A percentile compares a stretch with the other conserved stretches of the same genome.
phyloP scores from a whole-genome alignment of 2,329 filamentous ascomycete genomes.

The Fusarium albosuccineum region DNA sequence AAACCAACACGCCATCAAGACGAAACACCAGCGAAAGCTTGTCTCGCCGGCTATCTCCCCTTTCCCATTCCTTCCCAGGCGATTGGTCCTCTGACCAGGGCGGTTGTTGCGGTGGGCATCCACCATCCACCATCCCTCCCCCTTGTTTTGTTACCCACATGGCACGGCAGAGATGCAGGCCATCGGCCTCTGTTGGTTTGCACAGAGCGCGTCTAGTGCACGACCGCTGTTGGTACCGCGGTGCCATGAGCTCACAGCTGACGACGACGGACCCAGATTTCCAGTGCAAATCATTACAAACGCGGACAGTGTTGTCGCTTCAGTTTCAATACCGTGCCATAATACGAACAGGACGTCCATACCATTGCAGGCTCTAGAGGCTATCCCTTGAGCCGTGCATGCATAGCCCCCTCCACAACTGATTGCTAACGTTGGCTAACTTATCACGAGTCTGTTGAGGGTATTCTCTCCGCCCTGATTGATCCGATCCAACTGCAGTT shows the following conservation, averaged over 20 bases:
- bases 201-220: neutral
- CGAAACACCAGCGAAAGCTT: slow-evolving; percentile 29
- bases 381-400: neutral
- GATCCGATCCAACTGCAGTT: no score
- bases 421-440: neutral
- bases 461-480: neutral
- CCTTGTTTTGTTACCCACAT: slow-evolving; percentile 10
- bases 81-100: neutral
- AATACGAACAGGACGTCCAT: neutral
- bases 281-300: neutral
- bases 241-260: slow-evolving; percentile 30
- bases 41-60: neutral
- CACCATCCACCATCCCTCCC: neutral
- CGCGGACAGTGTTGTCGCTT: slow-evolving; percentile 16
- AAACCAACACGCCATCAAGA: slow-evolving; percentile 17
- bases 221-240: slow-evolving; percentile 3
- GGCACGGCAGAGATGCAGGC: neutral
- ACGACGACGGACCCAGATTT: slow-evolving; percentile 30
- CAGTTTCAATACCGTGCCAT: slow-evolving; percentile 15
- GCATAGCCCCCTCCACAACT: slow-evolving; percentile 1
- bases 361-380: no score
- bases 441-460: neutral
- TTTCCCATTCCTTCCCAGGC: neutral
- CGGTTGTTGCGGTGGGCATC: neutral
- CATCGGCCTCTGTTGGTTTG: neutral